Conservation (phyloP, 1,284 basidiomycete genomes). For the Coniferiporia sulphurascens region DNA sequence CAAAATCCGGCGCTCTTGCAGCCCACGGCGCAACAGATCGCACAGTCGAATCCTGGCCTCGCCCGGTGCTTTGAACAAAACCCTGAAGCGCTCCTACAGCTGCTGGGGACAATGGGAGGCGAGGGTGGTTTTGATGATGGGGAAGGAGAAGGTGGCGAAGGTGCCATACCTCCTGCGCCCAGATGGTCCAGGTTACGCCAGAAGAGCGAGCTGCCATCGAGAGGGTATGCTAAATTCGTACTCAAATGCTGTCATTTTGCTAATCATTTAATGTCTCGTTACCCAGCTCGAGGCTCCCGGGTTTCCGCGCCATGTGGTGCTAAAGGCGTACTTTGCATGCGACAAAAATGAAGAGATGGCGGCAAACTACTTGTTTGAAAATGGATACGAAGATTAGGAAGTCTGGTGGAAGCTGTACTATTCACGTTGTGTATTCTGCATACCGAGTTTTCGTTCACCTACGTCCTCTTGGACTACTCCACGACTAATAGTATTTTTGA, state of each 20-base stretch:
- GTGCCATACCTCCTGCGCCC: conserved; percentile 49
- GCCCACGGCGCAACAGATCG: conserved; percentile 80
- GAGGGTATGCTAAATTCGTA: conserved; percentile 51
- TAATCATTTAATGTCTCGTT: conserved; percentile 16
- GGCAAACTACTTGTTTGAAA: conserved; percentile 87
- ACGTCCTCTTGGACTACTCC: conserved; percentile 1
- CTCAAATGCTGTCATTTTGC: not conserved
- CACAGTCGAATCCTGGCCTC: conserved; percentile 66
- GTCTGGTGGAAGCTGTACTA: not conserved
- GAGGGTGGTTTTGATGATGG: conserved; percentile 38
- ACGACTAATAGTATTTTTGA: conserved; percentile 12
- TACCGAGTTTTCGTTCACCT: not conserved
- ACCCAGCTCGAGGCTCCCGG: conserved; percentile 77
- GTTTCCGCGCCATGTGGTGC: conserved; percentile 71
- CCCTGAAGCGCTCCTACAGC: conserved; percentile 64
- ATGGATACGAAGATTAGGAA: conserved; percentile 50
- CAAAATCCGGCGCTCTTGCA: conserved; percentile 79
- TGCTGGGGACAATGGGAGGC: conserved; percentile 47
- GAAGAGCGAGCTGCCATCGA: conserved; percentile 86
- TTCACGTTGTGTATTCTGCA: conserved; percentile 5
- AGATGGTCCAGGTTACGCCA: conserved; percentile 73
- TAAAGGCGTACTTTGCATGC: conserved; percentile 88
- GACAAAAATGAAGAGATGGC: conserved; percentile 95
- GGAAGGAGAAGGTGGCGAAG: conserved; percentile 43
- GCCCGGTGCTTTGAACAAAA: conserved; percentile 62